Conservation (phyloP, 305 asterid species). For the Rubia tinctorum region DNA sequence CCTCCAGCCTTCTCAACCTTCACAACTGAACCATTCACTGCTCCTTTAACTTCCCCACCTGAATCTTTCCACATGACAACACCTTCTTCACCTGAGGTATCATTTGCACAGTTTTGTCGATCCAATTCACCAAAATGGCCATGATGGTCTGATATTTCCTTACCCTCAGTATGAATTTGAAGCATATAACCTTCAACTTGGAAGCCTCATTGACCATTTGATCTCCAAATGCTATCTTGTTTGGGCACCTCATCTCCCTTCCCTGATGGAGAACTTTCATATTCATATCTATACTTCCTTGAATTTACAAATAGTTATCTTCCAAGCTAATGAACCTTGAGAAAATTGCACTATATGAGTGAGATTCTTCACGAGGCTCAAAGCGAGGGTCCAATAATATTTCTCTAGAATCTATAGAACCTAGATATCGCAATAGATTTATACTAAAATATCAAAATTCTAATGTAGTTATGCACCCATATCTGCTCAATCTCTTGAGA, state of each 20-base stretch:
- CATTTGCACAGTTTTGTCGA: conserved; percentile 90
- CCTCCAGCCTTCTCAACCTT: conserved; percentile 91
- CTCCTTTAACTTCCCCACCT: conserved; percentile 95
- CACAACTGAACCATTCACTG: conserved; percentile 96
- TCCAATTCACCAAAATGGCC: conserved; percentile 53
- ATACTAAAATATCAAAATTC: conserved; percentile 44
- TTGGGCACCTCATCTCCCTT: conserved; percentile 94
- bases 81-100: conserved; percentile 99
- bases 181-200: conserved; percentile 91
- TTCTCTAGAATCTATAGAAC: conserved; percentile 55
- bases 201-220: conserved; percentile 89
- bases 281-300: conserved; percentile 57
- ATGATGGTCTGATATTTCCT: conserved; percentile 51
- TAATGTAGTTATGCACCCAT: conserved; percentile 40
- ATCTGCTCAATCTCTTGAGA: conserved; percentile 22
- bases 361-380: conserved; percentile 64
- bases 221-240: conserved; percentile 85
- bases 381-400: conserved; percentile 61
- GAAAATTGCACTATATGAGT: conserved; percentile 51
- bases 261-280: conserved; percentile 51
- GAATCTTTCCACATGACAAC: conserved; percentile 84
- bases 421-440: conserved; percentile 29
- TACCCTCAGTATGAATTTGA: conserved; percentile 66
- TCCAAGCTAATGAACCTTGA: conserved; percentile 66
- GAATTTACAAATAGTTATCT: conserved; percentile 30